Evolutionary conservation across 805 yeast species (phyloP).

Genomic region (Wickerhamiella cacticola): DNA sequence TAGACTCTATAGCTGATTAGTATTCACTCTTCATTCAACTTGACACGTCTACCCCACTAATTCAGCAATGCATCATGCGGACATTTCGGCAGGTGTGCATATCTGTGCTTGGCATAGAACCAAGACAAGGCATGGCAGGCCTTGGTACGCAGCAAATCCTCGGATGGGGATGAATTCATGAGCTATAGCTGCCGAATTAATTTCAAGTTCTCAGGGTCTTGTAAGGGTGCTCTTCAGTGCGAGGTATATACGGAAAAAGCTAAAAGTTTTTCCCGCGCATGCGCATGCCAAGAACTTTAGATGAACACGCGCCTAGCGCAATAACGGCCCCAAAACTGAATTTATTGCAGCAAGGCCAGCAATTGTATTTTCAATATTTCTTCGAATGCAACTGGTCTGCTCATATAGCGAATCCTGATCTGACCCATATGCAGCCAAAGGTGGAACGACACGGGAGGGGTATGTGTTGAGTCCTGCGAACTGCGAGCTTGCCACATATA

Average conservation of each 20-base stretch:
- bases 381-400: too few species aligned
- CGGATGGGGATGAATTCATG: too few species aligned
- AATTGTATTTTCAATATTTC: too few species aligned
- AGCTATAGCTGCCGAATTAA: too few species aligned
- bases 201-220: background rate
- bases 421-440: background rate
- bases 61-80: background rate
- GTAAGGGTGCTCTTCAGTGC: background rate
- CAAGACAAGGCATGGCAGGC: too few species aligned
- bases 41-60: constrained; percentile 1
- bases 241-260: background rate
- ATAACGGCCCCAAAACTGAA: too few species aligned
- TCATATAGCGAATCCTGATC: too few species aligned
- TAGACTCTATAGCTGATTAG: too few species aligned
- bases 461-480: background rate
- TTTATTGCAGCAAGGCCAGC: too few species aligned
- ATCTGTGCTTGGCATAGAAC: background rate
- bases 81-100: background rate
- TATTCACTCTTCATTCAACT: background rate
- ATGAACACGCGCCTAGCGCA: background rate
- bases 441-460: background rate
- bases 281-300: background rate
- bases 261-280: background rate
- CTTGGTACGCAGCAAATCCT: too few species aligned
- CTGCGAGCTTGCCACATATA: background rate